These are phyloP conservation scores for Termitomyces sp. DNA, from an alignment of 768 basidiomycete genomes.

Conservation along the genomic window DNA sequence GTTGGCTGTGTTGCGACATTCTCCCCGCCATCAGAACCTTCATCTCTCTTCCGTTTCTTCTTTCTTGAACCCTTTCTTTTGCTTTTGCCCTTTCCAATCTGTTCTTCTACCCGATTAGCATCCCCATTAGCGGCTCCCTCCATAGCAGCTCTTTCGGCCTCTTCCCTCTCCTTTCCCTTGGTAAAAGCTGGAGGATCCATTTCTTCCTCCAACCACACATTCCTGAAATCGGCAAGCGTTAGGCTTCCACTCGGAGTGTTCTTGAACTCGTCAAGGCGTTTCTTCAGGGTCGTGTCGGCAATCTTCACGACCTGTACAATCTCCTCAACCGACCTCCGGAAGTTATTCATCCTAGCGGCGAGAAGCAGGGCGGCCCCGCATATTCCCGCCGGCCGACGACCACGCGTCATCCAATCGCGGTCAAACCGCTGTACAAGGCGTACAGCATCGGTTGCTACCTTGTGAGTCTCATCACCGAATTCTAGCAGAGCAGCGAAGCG, in stretches of 20 bases:
- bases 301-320: conserved; percentile 99
- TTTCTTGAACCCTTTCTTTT: conserved; percentile 28
- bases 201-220: conserved; percentile 87
- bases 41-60: conserved; percentile 32
- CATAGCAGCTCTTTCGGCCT: conserved; percentile 39
- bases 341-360: conserved; percentile 98
- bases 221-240: conserved; percentile 86
- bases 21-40: conserved; percentile 27
- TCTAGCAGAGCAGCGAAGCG: conserved; percentile 93
- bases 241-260: conserved; percentile 80
- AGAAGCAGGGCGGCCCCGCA: conserved; percentile 94
- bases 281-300: conserved; percentile 90
- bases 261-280: conserved; percentile 92
- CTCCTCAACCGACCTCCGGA: conserved; percentile 87
- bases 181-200: conserved; percentile 89
- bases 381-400: conserved; percentile 93
- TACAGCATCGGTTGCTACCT: conserved; percentile 88
- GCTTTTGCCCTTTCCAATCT: conserved; percentile 27
- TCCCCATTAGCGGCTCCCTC: conserved; percentile 21
- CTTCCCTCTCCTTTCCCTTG: conserved; percentile 68
- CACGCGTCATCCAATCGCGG: conserved; percentile 96
- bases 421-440: conserved; percentile 92
- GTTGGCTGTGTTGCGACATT: conserved; percentile 15
- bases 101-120: conserved; percentile 20
- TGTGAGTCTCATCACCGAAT: conserved; percentile 91